A percentile compares a stretch with the other conserved stretches of the same genome.
Conservation (phyloP, 192 early-diverging fungal species). For the Pilobolus umbonatus region DNA sequence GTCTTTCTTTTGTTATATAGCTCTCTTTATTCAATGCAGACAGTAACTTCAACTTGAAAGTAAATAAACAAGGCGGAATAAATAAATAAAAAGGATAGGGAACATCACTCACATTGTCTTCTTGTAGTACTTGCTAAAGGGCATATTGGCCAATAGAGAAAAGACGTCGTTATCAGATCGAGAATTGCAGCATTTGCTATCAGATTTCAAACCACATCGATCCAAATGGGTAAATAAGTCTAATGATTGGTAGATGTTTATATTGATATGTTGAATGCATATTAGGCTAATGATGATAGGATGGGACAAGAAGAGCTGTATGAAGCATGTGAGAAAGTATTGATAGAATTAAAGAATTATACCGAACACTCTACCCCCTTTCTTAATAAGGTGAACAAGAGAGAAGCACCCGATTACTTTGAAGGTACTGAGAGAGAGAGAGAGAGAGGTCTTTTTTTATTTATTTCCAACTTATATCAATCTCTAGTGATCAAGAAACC, state of each 20-base stretch:
- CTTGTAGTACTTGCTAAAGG: conserved; percentile 68
- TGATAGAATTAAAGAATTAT: conserved; percentile 77
- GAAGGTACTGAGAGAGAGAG: conserved; percentile 45
- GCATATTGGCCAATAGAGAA: conserved; percentile 67
- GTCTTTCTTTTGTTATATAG: conserved; percentile 26
- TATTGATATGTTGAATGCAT: neutral
- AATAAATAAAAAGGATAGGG: conserved; percentile 21
- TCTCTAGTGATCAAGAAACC: conserved; percentile 80
- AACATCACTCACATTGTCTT: neutral
- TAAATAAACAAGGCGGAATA: conserved; percentile 1
- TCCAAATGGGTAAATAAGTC: conserved; percentile 70
- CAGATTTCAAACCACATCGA: conserved; percentile 71
- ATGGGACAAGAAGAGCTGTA: conserved; percentile 92
- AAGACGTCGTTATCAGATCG: conserved; percentile 59
- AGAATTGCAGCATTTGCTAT: conserved; percentile 69
- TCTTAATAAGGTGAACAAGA: conserved; percentile 77
- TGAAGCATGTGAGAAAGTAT: conserved; percentile 78
- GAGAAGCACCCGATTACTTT: conserved; percentile 91
- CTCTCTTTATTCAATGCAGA: conserved; percentile 23
- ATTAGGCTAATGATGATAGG: conserved; percentile 70
- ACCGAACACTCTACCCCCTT: conserved; percentile 81
- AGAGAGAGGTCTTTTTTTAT: neutral
- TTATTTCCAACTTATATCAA: neutral
- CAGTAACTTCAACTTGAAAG: conserved; percentile 26
- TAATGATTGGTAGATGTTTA: neutral